Evolutionary conservation across 164 flowering plant species (phyloP), one percentile per base, ranked within the genome.

Genomic region (Magnolia kwangsiensis): DNA sequence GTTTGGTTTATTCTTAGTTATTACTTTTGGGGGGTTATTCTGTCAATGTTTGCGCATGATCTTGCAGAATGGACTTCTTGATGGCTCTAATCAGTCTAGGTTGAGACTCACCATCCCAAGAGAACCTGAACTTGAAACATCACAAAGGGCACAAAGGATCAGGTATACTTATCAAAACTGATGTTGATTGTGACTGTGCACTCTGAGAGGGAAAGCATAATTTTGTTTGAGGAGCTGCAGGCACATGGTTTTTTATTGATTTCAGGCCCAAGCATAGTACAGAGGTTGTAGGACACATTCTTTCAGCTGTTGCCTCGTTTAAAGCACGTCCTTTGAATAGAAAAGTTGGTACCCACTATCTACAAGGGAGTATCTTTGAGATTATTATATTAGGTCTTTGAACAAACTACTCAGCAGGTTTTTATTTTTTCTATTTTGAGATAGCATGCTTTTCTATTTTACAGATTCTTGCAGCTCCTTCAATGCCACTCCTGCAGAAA

Each of bases 261-360:
- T 80, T 75, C 93, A 96, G 98, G 87, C 72, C 91, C 66, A 90
- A 83, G 81, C 80, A 51, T 68, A 69, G n/a, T 73, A 70, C 84
- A 76, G 86, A 82, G 50, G 63, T 64, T 71, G 73, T 11, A 74
- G 91, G 86, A 58, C 71, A 76, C 8, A 59, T 27, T 61, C 67
- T 81, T 50, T n/a, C 82, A 64, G 72, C 85, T 63, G 78, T 79
- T 50, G 76, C 77, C 49, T 81, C 79, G 75, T 96, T 93, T 78
- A 90, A 83, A 89, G 99, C 99, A 74, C 92, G 89, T 2, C 97
- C 96, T 78, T 82, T 96, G 82, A 92, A 92, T 82, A 81, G 89
- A 88, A 96, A 96, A 82, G 99, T 94, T 75, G 51, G 92, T 85
- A 77, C 79, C 68, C 77, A 45, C 50, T 65, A 29, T 77, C n/a